Percentiles rank a stretch among this genome's conserved stretches.
These are phyloP conservation scores for Gracilaria domingensis DNA, from an alignment of 23 red algal species.

Conservation along the genomic window DNA sequence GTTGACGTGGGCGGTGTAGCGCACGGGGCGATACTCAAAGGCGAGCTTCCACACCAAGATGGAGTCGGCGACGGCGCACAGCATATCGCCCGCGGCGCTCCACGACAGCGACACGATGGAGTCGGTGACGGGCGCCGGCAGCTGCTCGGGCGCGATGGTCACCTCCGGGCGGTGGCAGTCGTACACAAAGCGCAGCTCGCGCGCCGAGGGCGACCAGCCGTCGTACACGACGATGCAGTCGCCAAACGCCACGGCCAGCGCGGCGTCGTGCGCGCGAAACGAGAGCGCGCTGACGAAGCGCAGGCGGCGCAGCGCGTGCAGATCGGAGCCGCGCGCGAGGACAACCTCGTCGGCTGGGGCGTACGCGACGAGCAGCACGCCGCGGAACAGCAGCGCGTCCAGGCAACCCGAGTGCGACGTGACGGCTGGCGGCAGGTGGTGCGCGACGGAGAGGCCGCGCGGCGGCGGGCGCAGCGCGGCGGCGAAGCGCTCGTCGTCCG, in stretches of 20 bases:
- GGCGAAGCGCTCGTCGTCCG: conserved; percentile 45
- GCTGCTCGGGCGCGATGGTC: conserved; percentile 1
- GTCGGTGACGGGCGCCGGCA: neutral
- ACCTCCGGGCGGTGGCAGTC: conserved; percentile 26
- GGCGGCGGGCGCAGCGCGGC: conserved; percentile 50
- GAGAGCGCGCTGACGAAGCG: conserved; percentile 38
- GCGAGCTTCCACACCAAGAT: conserved; percentile 60
- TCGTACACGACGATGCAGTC: conserved; percentile 66
- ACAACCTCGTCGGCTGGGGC: conserved; percentile 60
- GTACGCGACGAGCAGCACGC: conserved; percentile 69
- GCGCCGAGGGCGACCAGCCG: conserved; percentile 27
- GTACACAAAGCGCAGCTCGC: conserved; percentile 18
- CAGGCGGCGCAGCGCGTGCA: conserved; percentile 56
- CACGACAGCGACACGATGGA: conserved; percentile 46
- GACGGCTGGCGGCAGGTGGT: conserved; percentile 41
- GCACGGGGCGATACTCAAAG: conserved; percentile 12
- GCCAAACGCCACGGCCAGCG: conserved; percentile 64
- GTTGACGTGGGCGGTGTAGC: conserved; percentile 4
- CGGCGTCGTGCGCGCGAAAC: conserved; percentile 68
- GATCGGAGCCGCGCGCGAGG: conserved; percentile 74
- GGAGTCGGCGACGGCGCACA: conserved; percentile 59
- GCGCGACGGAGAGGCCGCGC: conserved; percentile 18
- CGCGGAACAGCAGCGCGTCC: conserved; percentile 64
- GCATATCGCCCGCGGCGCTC: conserved; percentile 27
- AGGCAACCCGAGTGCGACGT: conserved; percentile 39